Base-by-base conservation (phyloP, 371 early-diverging fungal species). In the Lichtheimia hyalospora region DNA sequence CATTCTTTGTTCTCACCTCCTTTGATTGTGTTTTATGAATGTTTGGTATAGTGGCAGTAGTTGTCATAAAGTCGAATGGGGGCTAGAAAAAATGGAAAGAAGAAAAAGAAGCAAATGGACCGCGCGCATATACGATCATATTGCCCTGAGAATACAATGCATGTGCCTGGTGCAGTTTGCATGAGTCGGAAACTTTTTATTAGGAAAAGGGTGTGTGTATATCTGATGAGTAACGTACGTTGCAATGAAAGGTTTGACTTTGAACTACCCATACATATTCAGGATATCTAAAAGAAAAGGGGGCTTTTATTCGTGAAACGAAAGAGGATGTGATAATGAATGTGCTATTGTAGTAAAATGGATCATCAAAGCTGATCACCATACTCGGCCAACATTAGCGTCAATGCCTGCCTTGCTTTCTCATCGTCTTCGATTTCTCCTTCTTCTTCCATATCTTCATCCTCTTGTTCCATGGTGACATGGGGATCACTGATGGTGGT, bases 381-480 rank as follows among this genome's bases (percentile, higher is more conserved):
- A 25, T 44, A 55, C 41, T 55, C 42, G 25, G 54, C 62, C 10
- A 61, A 42, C 56, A 61, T 54, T 5, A 54, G 51, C n/a, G 55
- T 61, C n/a, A 61, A 49, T 39, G 62, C 62, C 14, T 49, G 55
- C 6, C 54, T 49, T 24, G 54, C 50, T 28, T 18, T 40, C 14
- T 61, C 62, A 3, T 61, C 62, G 24, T 61, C 49, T 49, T 55
- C 54, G 12, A 21, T 40, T 6, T 39, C 43, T 5, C 21, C 44
- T 24, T 44, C 44, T 8, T 54, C 42, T 16, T 41, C 13, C 8
- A 41, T 2, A 2, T 34, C 34, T 34, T 34, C 34, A 8, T 34
- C 34, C 8, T 27, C 27, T 27, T 27, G 0, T 7, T 27, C 27
- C 27, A 27, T 27, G 27, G 4, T 27, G 1, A 27, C 7, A 34